phyloP scores from a whole-genome alignment of 78 protist species.

The Corallochytrium limacisporum region DNA sequence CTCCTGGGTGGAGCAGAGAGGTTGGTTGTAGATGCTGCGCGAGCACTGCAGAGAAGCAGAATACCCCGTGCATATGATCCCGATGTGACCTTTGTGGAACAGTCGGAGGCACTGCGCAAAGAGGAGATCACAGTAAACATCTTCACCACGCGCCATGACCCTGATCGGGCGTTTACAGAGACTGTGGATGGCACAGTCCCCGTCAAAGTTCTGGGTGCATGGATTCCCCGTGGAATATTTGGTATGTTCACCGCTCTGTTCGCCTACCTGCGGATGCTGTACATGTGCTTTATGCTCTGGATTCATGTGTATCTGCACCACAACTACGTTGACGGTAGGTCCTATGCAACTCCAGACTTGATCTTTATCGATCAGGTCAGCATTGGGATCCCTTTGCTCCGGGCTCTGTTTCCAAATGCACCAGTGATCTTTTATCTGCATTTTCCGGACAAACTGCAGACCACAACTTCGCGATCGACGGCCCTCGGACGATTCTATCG shows the following conservation, averaged over 20 bases:
- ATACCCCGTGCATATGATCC: too few relatives aligned
- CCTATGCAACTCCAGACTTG: not conserved
- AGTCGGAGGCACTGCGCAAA: too few relatives aligned
- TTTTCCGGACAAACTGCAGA: constrained; percentile 74
- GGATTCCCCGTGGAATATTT: not conserved
- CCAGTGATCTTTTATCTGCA: constrained; percentile 86
- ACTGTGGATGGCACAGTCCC: constrained; percentile 45
- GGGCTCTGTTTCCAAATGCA: not conserved
- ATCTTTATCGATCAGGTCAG: not conserved
- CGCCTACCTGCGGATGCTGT: not conserved
- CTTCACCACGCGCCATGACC: constrained; percentile 73
- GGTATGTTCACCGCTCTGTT: not conserved
- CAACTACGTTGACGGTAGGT: too few relatives aligned
- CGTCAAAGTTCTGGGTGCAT: constrained; percentile 61
- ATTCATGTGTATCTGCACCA: too few relatives aligned
- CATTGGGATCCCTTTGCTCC: not conserved
- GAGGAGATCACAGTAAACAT: constrained; percentile 45
- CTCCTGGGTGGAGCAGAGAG: too few relatives aligned
- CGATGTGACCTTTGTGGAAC: too few relatives aligned
- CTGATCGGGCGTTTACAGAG: constrained; percentile 61
- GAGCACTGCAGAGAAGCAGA: too few relatives aligned
- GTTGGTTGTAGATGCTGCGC: too few relatives aligned
- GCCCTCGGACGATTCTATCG: constrained; percentile 55
- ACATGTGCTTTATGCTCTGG: not conserved
- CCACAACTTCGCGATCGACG: constrained; percentile 2